Conservation (phyloP, 305 asterid species). For the Ruellia speciosa region DNA sequence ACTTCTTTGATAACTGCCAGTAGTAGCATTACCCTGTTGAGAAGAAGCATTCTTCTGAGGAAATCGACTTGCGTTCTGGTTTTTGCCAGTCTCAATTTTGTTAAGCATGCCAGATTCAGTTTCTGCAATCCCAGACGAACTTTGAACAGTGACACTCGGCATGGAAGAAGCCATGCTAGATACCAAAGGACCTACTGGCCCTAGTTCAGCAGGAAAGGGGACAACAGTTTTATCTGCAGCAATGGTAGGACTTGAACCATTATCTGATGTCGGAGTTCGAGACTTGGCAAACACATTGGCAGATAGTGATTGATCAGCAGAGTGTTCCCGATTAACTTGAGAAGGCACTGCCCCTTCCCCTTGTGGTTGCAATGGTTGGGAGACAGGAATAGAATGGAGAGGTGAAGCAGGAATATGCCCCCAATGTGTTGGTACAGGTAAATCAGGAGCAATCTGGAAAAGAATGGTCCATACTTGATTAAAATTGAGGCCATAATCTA, state of each 20-base stretch:
- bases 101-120: conserved; percentile 39
- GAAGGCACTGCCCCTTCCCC: conserved; percentile 45
- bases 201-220: conserved; percentile 47
- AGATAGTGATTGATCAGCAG: conserved; percentile 46
- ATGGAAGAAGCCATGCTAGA: conserved; percentile 34
- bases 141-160: conserved; percentile 28
- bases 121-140: conserved; percentile 32
- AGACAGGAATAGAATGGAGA: conserved; percentile 51
- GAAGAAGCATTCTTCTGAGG: conserved; percentile 43
- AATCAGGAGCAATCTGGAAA: conserved; percentile 60
- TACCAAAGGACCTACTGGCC: conserved; percentile 39
- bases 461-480: conserved; percentile 13
- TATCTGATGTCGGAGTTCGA: conserved; percentile 46
- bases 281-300: conserved; percentile 47
- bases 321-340: conserved; percentile 43
- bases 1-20: conserved; percentile 52
- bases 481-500: too few species aligned
- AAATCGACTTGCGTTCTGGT: conserved; percentile 30
- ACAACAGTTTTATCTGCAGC: conserved; percentile 35
- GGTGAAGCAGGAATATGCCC: conserved; percentile 64
- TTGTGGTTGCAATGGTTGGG: conserved; percentile 67
- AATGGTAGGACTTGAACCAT: conserved; percentile 31
- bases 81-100: conserved; percentile 29
- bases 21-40: conserved; percentile 43
- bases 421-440: conserved; percentile 76